phyloP scores from a whole-genome alignment of 495 filamentous ascomycete species.

The Tuber umbilicatum region DNA sequence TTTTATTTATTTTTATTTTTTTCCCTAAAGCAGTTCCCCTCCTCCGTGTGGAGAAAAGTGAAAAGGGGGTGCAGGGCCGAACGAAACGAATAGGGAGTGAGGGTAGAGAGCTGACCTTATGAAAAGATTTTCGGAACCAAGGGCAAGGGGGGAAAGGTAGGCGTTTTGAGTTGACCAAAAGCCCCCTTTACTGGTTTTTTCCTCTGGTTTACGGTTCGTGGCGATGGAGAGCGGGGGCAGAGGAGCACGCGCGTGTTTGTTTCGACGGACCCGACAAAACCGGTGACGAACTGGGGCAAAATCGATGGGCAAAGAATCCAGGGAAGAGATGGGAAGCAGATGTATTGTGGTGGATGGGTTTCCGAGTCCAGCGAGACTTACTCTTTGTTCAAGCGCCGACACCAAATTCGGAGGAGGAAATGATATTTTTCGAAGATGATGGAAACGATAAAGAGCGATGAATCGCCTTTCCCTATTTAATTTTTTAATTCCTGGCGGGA shows the following conservation, averaged over 20 bases:
- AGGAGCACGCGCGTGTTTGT: slow-evolving; percentile 23
- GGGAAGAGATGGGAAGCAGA: slow-evolving; percentile 13
- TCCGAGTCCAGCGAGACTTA: slow-evolving; percentile 22
- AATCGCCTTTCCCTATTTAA: slow-evolving; percentile 20
- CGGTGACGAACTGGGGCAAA: slow-evolving; percentile 10
- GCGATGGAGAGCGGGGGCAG: slow-evolving; percentile 14
- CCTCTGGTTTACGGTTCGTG: slow-evolving; percentile 18
- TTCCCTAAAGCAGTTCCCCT: slow-evolving; percentile 21
- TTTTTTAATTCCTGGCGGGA: slow-evolving; percentile 1
- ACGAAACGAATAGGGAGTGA: slow-evolving; percentile 33
- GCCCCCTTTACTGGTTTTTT: slow-evolving; percentile 29
- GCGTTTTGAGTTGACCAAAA: not conserved
- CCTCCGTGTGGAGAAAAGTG: slow-evolving; percentile 22
- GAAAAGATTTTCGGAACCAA: not conserved
- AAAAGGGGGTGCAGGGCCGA: slow-evolving; percentile 26
- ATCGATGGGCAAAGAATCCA: slow-evolving; percentile 14
- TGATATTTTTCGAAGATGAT: slow-evolving; percentile 5
- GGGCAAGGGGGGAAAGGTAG: not conserved
- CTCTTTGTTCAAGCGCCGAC: slow-evolving; percentile 34
- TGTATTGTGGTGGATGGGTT: slow-evolving; percentile 2
- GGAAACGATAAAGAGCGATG: slow-evolving; percentile 18
- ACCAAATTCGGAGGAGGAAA: slow-evolving; percentile 19
- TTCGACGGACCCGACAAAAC: slow-evolving; percentile 1
- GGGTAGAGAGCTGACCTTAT: slow-evolving; percentile 33
- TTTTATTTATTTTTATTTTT: too few relatives aligned